Evolutionary conservation across 129 eudicot species (phyloP).

Genomic region (Calendula officinalis): DNA sequence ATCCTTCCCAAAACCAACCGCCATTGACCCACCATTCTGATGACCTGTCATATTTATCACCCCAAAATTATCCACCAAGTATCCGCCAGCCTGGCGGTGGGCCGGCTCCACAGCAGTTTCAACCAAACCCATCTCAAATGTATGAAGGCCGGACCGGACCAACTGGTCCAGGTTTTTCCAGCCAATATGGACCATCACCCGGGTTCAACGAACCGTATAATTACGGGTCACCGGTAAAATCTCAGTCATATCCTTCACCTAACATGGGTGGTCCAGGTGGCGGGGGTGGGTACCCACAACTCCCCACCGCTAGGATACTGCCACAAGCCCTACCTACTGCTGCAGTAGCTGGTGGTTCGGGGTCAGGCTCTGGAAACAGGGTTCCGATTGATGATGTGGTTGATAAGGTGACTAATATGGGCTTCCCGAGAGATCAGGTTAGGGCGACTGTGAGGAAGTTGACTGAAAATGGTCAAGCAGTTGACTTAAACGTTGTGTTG

Average conservation of each 20-base stretch:
- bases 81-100: constrained; percentile 49
- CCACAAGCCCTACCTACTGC: constrained; percentile 88
- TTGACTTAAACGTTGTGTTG: constrained; percentile 81
- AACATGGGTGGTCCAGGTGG: constrained; percentile 36
- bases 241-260: constrained; percentile 46
- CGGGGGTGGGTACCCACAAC: constrained; percentile 66
- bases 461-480: constrained; percentile 91
- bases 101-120: constrained; percentile 50
- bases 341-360: constrained; percentile 51
- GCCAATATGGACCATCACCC: constrained; percentile 49
- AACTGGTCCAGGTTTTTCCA: constrained; percentile 52
- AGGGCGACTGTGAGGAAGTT: constrained; percentile 78
- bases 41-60: constrained; percentile 51
- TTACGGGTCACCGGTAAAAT: constrained; percentile 58
- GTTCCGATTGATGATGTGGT: constrained; percentile 96
- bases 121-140: constrained; percentile 44
- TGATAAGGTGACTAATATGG: constrained; percentile 89
- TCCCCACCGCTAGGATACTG: constrained; percentile 78
- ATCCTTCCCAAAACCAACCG: constrained; percentile 43
- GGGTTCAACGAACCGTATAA: constrained; percentile 57
- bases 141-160: constrained; percentile 55
- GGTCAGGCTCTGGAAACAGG: constrained; percentile 62
- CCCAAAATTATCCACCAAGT: constrained; percentile 53
- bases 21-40: constrained; percentile 53
- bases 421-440: constrained; percentile 89